These are phyloP conservation scores for Alternaria viburni DNA, from an alignment of 2,329 filamentous ascomycete species.

Conservation along the genomic window DNA sequence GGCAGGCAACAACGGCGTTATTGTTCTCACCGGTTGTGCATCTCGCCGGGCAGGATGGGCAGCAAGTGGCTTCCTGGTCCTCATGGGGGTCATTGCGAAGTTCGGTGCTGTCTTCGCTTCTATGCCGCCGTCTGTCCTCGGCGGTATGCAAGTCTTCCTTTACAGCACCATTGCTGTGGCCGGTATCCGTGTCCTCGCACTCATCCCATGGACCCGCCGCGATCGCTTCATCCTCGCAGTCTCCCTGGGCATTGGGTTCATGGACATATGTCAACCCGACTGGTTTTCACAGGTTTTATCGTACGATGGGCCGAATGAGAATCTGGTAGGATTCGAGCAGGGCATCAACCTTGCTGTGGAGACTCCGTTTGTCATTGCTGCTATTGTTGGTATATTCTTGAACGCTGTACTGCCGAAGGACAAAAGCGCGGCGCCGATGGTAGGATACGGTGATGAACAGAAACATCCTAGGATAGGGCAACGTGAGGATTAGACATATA, in stretches of 20 bases:
- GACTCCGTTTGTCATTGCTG: slow-evolving; percentile 53
- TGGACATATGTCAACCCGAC: slow-evolving; percentile 49
- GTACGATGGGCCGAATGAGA: slow-evolving; percentile 47
- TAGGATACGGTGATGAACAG: slow-evolving; percentile 14
- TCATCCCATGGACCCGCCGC: slow-evolving; percentile 35
- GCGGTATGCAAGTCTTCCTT: slow-evolving; percentile 53
- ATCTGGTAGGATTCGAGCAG: slow-evolving; percentile 50
- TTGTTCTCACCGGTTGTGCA: slow-evolving; percentile 35
- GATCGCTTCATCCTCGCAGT: slow-evolving; percentile 38
- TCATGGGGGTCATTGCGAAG: slow-evolving; percentile 38
- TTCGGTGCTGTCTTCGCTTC: slow-evolving; percentile 38
- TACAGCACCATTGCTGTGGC: slow-evolving; percentile 38
- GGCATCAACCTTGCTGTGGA: slow-evolving; percentile 51
- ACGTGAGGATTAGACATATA: slow-evolving; percentile 1
- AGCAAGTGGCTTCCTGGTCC: slow-evolving; percentile 33
- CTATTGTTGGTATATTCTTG: slow-evolving; percentile 46
- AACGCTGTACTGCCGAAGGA: slow-evolving; percentile 52
- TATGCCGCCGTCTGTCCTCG: slow-evolving; percentile 50
- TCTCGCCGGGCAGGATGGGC: slow-evolving; percentile 37
- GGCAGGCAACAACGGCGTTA: slow-evolving; percentile 39
- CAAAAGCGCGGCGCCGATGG: background rate
- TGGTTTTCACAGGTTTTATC: slow-evolving; percentile 50
- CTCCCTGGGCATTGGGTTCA: slow-evolving; percentile 35
- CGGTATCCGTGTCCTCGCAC: slow-evolving; percentile 34
- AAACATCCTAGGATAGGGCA: slow-evolving; percentile 14